phyloP scores from a whole-genome alignment of 2,329 filamentous ascomycete species.

The Didymella sp. region DNA sequence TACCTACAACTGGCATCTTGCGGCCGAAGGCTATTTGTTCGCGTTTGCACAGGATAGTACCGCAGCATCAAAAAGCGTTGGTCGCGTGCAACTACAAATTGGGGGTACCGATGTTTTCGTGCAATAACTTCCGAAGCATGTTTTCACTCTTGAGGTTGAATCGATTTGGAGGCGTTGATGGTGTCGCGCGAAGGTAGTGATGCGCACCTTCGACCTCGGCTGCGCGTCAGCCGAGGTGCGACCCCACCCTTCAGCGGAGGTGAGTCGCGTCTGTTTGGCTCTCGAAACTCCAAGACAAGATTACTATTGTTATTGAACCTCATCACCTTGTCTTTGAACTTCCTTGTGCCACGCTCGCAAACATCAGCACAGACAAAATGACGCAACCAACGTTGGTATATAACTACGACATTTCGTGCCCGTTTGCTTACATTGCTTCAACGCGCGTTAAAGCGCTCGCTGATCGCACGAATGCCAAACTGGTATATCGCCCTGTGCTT shows the following conservation, averaged over 20 bases:
- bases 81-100: not conserved
- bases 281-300: not conserved
- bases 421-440: conserved; percentile 50
- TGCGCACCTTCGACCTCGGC: no score
- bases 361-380: not conserved
- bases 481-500: conserved; percentile 41
- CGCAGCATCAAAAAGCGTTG: not conserved
- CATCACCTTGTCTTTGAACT: not conserved
- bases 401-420: conserved; percentile 43
- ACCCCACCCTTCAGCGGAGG: no score
- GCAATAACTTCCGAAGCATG: no score
- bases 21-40: not conserved
- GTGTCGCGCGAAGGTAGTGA: no score
- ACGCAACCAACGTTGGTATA: conserved; percentile 8
- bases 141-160: no score
- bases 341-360: not conserved
- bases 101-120: no score
- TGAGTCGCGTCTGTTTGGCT: not conserved
- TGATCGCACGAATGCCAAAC: conserved; percentile 31
- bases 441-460: conserved; percentile 43
- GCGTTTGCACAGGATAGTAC: not conserved
- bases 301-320: not conserved
- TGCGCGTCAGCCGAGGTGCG: no score
- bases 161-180: no score
- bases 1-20: not conserved